These are phyloP conservation scores for Effrenium voratum DNA, from an alignment of 73 alveolate species.

Conservation along the genomic window DNA sequence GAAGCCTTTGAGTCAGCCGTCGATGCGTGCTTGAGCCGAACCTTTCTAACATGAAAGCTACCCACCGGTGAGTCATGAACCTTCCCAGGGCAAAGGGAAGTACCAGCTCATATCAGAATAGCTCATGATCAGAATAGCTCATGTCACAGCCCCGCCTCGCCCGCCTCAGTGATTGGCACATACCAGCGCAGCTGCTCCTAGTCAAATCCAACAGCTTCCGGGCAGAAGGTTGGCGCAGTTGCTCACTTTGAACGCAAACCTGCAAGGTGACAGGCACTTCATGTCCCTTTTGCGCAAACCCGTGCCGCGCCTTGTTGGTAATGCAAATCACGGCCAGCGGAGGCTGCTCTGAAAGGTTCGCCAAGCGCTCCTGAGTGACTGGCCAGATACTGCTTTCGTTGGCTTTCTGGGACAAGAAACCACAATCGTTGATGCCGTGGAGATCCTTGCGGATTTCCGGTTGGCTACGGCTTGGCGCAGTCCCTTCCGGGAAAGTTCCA, in stretches of 20 bases:
- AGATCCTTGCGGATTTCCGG: too few species aligned
- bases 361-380: slow-evolving; percentile 65
- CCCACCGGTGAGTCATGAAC: background rate
- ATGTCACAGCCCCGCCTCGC: too few species aligned
- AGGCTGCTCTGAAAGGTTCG: slow-evolving; percentile 56
- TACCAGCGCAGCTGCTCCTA: slow-evolving; percentile 94
- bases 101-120: too few species aligned
- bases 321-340: slow-evolving; percentile 87
- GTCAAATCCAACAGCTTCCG: background rate
- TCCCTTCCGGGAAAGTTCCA: too few species aligned
- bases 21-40: slow-evolving; percentile 2
- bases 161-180: slow-evolving; percentile 69
- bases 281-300: background rate
- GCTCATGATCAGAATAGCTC: too few species aligned
- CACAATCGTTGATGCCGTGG: too few species aligned
- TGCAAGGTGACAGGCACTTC: background rate
- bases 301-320: slow-evolving; percentile 26
- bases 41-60: background rate
- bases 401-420: too few species aligned
- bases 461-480: too few species aligned
- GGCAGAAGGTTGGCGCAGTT: too few species aligned
- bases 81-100: too few species aligned
- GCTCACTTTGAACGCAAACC: background rate
- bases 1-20: background rate
- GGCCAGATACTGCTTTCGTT: too few species aligned